Conservation (phyloP, 2,329 filamentous ascomycete genomes). For the Epichloe coenophiala region DNA sequence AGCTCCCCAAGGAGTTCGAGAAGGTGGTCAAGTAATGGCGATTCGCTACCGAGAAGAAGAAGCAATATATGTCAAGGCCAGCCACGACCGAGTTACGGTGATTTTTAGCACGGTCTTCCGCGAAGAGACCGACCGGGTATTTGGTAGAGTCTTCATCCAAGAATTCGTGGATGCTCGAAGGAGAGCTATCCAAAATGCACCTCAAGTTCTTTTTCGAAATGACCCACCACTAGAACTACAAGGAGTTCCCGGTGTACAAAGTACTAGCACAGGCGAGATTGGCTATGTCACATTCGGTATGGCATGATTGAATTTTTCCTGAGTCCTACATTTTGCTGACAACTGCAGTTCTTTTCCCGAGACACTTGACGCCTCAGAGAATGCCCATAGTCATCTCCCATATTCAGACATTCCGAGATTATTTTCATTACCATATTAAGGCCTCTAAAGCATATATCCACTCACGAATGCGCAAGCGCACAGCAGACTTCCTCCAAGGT, state of each 20-base stretch:
- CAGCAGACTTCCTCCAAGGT: conserved; percentile 97
- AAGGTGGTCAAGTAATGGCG: conserved; percentile 85
- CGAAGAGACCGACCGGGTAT: conserved; percentile 94
- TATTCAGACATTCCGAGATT: conserved; percentile 99
- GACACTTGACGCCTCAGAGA: conserved; percentile 80
- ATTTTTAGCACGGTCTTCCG: conserved; percentile 98
- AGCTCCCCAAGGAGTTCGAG: conserved; percentile 76
- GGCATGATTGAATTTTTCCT: conserved; percentile 9
- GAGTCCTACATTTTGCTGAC: conserved; percentile 9
- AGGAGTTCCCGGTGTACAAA: conserved; percentile 68
- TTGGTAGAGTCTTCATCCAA: conserved; percentile 95
- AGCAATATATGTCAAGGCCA: conserved; percentile 96
- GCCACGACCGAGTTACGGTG: conserved; percentile 91
- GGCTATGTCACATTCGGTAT: conserved; percentile 97
- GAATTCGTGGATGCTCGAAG: conserved; percentile 95
- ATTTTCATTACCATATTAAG: conserved; percentile 99
- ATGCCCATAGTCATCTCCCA: conserved; percentile 95
- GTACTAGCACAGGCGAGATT: conserved; percentile 67
- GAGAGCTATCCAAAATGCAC: conserved; percentile 93
- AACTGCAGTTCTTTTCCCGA: conserved; percentile 72
- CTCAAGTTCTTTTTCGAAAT: conserved; percentile 91
- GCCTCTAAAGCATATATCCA: conserved; percentile 99
- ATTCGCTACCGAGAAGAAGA: conserved; percentile 99
- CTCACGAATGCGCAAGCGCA: conserved; percentile 93
- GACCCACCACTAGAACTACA: conserved; percentile 88